Conservation (phyloP, 306 rosid species). For the Quercus alba region DNA sequence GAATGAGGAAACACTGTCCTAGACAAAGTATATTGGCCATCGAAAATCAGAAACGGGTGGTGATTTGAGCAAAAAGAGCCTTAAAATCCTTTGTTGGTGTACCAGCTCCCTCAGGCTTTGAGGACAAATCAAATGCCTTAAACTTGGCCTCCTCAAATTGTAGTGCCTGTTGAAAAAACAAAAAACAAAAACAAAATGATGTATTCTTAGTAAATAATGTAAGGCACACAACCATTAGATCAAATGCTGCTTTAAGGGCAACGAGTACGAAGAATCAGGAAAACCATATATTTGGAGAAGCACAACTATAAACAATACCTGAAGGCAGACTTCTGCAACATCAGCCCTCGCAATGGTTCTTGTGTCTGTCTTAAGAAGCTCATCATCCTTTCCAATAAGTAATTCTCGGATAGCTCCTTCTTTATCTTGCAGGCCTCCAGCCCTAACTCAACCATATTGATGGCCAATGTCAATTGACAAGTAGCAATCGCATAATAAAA, state of each 20-base stretch:
- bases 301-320: conserved; percentile 45
- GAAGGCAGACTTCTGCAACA: conserved; percentile 91
- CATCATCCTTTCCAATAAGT: conserved; percentile 82
- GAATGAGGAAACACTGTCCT: too few relatives aligned
- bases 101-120: conserved; percentile 78
- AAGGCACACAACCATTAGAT: not conserved
- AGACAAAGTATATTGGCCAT: not conserved
- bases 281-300: not conserved
- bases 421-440: conserved; percentile 92
- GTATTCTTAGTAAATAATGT: not conserved
- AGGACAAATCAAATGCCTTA: conserved; percentile 87
- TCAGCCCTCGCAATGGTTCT: conserved; percentile 77
- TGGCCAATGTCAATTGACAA: not conserved
- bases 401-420: conserved; percentile 83
- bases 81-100: conserved; percentile 85
- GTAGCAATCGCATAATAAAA: not conserved
- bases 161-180: conserved; percentile 52
- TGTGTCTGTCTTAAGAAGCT: conserved; percentile 83
- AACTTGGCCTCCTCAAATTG: conserved; percentile 69
- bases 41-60: conserved; percentile 45
- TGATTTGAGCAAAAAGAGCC: conserved; percentile 72
- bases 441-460: conserved; percentile 44
- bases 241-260: not conserved
- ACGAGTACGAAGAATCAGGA: not conserved
- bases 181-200: not conserved